Conservation (phyloP, 1,284 basidiomycete genomes). For the Moesziomyces globuligerus region DNA sequence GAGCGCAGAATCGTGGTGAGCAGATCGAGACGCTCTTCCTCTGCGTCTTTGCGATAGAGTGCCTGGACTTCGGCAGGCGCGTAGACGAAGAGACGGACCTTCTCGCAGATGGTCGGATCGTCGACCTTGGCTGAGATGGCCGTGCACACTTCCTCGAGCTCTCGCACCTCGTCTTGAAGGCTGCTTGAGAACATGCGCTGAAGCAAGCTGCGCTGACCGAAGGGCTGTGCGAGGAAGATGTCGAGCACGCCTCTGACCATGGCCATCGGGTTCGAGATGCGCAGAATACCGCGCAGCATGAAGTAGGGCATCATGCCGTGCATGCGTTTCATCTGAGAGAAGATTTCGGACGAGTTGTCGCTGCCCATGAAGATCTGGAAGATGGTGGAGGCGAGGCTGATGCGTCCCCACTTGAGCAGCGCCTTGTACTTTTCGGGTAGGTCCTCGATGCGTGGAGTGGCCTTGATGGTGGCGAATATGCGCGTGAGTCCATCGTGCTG, state of each 20-base stretch:
- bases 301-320: conserved; percentile 99
- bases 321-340: conserved; percentile 87
- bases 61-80: conserved; percentile 88
- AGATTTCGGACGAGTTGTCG: conserved; percentile 89
- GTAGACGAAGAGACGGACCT: conserved; percentile 84
- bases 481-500: conserved; percentile 81
- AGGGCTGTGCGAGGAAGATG: conserved; percentile 96
- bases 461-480: conserved; percentile 87
- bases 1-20: conserved; percentile 85
- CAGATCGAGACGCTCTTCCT: conserved; percentile 79
- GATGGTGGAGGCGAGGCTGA: conserved; percentile 85
- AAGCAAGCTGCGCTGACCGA: conserved; percentile 84
- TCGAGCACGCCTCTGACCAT: conserved; percentile 95
- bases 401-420: conserved; percentile 94
- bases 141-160: conserved; percentile 84
- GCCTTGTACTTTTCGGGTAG: conserved; percentile 87
- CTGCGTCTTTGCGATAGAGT: conserved; percentile 66
- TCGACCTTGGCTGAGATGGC: conserved; percentile 87
- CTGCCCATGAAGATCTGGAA: conserved; percentile 94
- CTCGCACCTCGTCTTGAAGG: conserved; percentile 85
- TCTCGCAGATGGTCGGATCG: conserved; percentile 86
- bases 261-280: conserved; percentile 92
- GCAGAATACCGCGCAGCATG: conserved; percentile 88
- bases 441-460: conserved; percentile 79
- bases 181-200: conserved; percentile 92